phyloP scores from a whole-genome alignment of 2,329 filamentous ascomycete species.

The Sporothrix variecibatus region DNA sequence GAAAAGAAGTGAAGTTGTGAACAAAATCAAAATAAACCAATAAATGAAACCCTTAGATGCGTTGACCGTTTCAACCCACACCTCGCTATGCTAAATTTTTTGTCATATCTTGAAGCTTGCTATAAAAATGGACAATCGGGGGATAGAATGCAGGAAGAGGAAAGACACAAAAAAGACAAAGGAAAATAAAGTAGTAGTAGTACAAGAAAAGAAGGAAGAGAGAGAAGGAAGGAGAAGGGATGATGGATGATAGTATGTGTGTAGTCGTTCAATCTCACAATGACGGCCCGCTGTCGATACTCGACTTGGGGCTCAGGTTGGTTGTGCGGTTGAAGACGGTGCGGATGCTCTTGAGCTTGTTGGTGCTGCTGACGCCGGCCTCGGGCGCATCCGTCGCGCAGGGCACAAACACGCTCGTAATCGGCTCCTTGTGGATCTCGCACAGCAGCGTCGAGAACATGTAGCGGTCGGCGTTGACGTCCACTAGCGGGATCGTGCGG shows the following conservation, averaged over 20 bases:
- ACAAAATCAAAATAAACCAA: constrained; percentile 20
- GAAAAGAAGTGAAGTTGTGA: constrained; percentile 29
- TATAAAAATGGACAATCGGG: background rate
- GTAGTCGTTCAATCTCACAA: constrained; percentile 14
- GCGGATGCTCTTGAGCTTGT: constrained; percentile 55
- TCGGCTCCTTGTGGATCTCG: constrained; percentile 68
- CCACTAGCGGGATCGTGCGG: constrained; percentile 85
- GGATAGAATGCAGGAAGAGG: background rate
- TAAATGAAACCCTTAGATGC: constrained; percentile 5
- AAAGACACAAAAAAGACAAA: background rate
- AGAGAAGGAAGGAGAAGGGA: background rate
- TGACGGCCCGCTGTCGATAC: constrained; percentile 42
- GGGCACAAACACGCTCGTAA: constrained; percentile 59
- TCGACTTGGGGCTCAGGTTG: constrained; percentile 54
- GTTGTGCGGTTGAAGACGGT: constrained; percentile 56
- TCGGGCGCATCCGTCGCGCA: constrained; percentile 44
- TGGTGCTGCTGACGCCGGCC: constrained; percentile 33
- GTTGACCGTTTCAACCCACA: constrained; percentile 14
- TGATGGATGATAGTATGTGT: background rate
- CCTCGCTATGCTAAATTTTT: constrained; percentile 25
- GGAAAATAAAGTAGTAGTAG: background rate
- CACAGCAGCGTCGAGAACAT: constrained; percentile 95
- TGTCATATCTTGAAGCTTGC: constrained; percentile 23
- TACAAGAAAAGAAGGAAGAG: constrained; percentile 6
- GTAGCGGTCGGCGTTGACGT: constrained; percentile 87